Evolutionary conservation across 192 early-diverging fungal species (phyloP).

Genomic region (Backusella psychrophila): DNA sequence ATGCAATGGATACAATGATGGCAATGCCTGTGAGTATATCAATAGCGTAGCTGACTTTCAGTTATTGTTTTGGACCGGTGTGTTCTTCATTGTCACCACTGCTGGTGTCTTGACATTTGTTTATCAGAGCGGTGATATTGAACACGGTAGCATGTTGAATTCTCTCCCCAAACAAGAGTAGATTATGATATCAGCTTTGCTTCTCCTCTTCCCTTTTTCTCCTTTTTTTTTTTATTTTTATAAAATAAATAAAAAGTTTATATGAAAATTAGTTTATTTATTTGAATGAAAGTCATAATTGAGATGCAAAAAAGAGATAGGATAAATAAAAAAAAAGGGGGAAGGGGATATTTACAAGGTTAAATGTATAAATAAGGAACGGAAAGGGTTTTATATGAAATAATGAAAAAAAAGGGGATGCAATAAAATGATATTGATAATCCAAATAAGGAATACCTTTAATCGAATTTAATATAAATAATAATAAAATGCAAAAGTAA

Average conservation of each 20-base stretch:
- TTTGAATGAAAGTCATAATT: neutral
- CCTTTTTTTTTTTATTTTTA: neutral
- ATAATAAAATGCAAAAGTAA: neutral
- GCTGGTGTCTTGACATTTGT: conserved; percentile 25
- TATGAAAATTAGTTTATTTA: neutral
- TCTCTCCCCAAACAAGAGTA: conserved; percentile 31
- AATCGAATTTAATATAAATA: neutral
- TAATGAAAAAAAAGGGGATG: neutral
- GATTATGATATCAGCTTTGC: neutral
- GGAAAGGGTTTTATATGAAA: neutral
- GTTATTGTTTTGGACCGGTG: conserved; percentile 34
- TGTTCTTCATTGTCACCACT: conserved; percentile 21
- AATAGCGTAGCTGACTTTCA: conserved; percentile 27
- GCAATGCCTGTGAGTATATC: conserved; percentile 19
- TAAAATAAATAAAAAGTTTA: conserved; percentile 14
- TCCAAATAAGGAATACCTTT: neutral
- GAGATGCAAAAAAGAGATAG: conserved; percentile 6
- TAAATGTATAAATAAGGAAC: neutral
- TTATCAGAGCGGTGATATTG: conserved; percentile 18
- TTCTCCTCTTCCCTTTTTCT: neutral
- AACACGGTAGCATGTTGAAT: conserved; percentile 13
- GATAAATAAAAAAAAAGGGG: neutral
- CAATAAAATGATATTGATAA: neutral
- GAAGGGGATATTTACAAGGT: neutral
- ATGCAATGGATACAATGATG: conserved; percentile 8